A percentile compares a stretch with the other conserved stretches of the same genome.
These are phyloP conservation scores for Rhizophlyctis rosea DNA, from an alignment of 192 early-diverging fungal genomes.

Conservation along the genomic window DNA sequence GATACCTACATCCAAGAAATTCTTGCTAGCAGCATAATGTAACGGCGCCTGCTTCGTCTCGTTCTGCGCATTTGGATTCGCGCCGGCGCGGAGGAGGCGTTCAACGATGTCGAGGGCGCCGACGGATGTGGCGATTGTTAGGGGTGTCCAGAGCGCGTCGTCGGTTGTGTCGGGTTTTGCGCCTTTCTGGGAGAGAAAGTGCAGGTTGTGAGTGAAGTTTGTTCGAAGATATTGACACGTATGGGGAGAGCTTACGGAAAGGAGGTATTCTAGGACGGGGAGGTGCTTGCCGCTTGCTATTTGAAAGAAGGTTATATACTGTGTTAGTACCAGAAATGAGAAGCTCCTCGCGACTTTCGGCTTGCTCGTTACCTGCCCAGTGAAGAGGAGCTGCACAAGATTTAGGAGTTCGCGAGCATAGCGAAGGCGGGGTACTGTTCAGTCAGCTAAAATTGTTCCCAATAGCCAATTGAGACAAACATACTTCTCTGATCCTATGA, in stretches of 20 bases:
- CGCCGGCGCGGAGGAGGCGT: slow-evolving; percentile 18
- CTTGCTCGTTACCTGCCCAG: slow-evolving; percentile 24
- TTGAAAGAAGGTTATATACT: not conserved
- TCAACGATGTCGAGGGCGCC: slow-evolving; percentile 25
- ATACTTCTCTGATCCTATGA: slow-evolving; percentile 4
- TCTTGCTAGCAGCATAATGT: slow-evolving; percentile 44
- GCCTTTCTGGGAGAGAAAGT: not conserved
- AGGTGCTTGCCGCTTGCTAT: slow-evolving; percentile 29
- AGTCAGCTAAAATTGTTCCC: not conserved
- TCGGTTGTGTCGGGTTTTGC: not conserved
- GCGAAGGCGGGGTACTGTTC: not conserved
- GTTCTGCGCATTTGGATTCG: slow-evolving; percentile 27
- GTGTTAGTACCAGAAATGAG: not conserved
- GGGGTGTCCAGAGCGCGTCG: slow-evolving; percentile 35
- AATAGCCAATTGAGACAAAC: not conserved
- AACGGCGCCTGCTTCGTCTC: slow-evolving; percentile 33
- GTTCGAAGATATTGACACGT: not conserved
- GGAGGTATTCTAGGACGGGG: slow-evolving; percentile 13
- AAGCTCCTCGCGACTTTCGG: not conserved
- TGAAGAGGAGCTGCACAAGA: slow-evolving; percentile 37
- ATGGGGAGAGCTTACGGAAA: not conserved
- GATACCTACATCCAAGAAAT: slow-evolving; percentile 8
- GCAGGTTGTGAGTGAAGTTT: not conserved
- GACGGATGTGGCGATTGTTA: slow-evolving; percentile 38
- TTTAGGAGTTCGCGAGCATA: not conserved